Evolutionary conservation across 2,329 filamentous ascomycete species (phyloP).

Genomic region (Scytalidium sp.): DNA sequence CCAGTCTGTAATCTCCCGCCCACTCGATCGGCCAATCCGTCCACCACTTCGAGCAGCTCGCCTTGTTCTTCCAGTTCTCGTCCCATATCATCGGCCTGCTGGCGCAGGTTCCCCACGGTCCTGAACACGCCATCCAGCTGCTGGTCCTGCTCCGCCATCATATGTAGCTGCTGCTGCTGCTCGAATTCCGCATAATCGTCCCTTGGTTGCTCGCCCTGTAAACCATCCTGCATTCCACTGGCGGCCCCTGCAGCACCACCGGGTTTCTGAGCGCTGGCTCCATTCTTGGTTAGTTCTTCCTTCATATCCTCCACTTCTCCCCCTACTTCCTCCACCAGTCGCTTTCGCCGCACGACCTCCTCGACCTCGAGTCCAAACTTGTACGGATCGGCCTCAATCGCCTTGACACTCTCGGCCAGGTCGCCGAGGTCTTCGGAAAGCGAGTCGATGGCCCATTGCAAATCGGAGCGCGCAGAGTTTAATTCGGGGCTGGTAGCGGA

Average conservation of each 20-base stretch:
- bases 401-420: slow-evolving; percentile 80
- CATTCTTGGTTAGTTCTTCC: slow-evolving; percentile 67
- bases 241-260: not conserved
- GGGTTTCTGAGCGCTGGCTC: slow-evolving; percentile 41
- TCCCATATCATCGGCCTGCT: slow-evolving; percentile 95
- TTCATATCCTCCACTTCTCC: slow-evolving; percentile 88
- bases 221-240: slow-evolving; percentile 32
- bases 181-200: slow-evolving; percentile 67
- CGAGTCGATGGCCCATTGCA: slow-evolving; percentile 61
- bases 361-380: slow-evolving; percentile 80
- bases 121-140: slow-evolving; percentile 89
- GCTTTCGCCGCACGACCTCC: slow-evolving; percentile 77
- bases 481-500: slow-evolving; percentile 78
- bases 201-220: slow-evolving; percentile 31
- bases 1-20: slow-evolving; percentile 82
- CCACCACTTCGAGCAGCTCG: slow-evolving; percentile 83
- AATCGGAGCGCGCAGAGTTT: slow-evolving; percentile 69
- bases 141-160: slow-evolving; percentile 94
- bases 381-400: slow-evolving; percentile 83
- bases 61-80: slow-evolving; percentile 92
- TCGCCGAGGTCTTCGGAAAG: slow-evolving; percentile 84
- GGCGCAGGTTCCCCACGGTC: slow-evolving; percentile 85
- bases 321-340: slow-evolving; percentile 85
- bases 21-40: slow-evolving; percentile 81
- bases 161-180: slow-evolving; percentile 83